Base-by-base conservation (phyloP, 306 rosid species). In the Dalbergia cultrata region DNA sequence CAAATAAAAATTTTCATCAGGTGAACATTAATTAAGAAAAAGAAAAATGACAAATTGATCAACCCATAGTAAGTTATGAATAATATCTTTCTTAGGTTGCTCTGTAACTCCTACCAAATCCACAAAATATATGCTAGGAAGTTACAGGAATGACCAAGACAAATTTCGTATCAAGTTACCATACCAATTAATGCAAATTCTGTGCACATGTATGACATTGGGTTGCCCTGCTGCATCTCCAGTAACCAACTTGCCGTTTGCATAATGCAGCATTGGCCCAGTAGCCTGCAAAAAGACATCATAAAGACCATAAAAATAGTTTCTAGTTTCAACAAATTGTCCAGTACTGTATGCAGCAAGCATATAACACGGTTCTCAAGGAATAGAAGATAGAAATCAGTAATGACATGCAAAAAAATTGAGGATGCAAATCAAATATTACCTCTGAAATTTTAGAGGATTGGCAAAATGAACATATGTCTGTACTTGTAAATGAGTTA, bases 391-490 rank as follows among this genome's bases (percentile, higher is more conserved):
- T 8, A 2, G 31, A 16, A 12, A 45, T 34, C 74, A 72, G 31
- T 35, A 52, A 41, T 44, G 26, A 59, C 5, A 18, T 34, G 37
- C 57, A 74, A 74, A 54, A 50, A 16, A 84, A 26, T 63, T 70
- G 22, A 49, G 17, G 54, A n/a, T 50, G 19, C 33, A 67, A 35
- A 13, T 71, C 13, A 77, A 63, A 75, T 34, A 41, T 63, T 83
- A 93, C 99, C 96, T 89, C 91, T 3, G 97, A 90, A 74, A 68
- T 72, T 82, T 75, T 76, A 75, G 84, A 89, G 61, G 97, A 90
- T 81, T 93, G 98, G 85, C 99, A 95, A 87, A 95, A 95, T 13
- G 88, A 94, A 85, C 99, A 95, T 44, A 67, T 77, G 49, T 68
- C 79, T 76, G 76, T 71, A 76, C 65, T 75, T 50, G 60, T 57